A percentile compares a stretch with the other conserved stretches of the same genome.
phyloP scores from a whole-genome alignment of 257 asterid genomes.

The Avicennia marina region DNA sequence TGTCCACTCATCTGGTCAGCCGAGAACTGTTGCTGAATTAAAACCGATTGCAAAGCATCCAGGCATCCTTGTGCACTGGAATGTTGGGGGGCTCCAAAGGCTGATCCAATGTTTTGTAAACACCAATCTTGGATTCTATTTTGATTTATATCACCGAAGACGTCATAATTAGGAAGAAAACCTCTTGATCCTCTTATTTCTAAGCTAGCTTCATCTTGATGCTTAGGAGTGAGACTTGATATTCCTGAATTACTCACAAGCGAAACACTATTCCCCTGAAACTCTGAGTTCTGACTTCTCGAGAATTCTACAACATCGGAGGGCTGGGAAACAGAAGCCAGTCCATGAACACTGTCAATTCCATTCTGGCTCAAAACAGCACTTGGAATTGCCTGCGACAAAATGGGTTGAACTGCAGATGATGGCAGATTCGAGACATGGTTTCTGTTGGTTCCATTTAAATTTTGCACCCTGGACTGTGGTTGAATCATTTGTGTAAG shows the following conservation, averaged over 20 bases:
- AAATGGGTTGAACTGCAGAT: constrained; percentile 31
- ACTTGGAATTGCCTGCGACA: constrained; percentile 23
- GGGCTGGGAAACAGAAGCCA: constrained; percentile 30
- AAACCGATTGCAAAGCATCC: constrained; percentile 31
- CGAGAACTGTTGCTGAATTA: constrained; percentile 39
- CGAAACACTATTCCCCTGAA: constrained; percentile 33
- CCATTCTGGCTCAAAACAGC: constrained; percentile 32
- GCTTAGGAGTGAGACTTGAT: constrained; percentile 25
- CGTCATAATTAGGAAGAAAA: constrained; percentile 40
- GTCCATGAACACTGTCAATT: constrained; percentile 30
- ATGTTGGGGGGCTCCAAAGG: constrained; percentile 32
- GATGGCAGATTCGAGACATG: constrained; percentile 33
- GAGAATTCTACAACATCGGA: constrained; percentile 51
- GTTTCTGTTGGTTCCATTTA: constrained; percentile 34
- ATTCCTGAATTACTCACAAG: constrained; percentile 35
- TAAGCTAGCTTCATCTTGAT: constrained; percentile 35
- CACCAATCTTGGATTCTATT: constrained; percentile 50
- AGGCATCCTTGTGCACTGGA: constrained; percentile 29
- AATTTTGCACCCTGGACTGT: constrained; percentile 37
- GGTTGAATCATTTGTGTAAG: constrained; percentile 48
- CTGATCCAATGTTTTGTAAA: constrained; percentile 39
- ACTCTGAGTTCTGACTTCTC: constrained; percentile 30
- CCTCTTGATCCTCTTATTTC: constrained; percentile 40
- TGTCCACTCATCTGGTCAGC: constrained; percentile 33
- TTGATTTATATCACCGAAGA: constrained; percentile 38